Base-by-base conservation (phyloP, 306 rosid species). In the Medicago lupulina region DNA sequence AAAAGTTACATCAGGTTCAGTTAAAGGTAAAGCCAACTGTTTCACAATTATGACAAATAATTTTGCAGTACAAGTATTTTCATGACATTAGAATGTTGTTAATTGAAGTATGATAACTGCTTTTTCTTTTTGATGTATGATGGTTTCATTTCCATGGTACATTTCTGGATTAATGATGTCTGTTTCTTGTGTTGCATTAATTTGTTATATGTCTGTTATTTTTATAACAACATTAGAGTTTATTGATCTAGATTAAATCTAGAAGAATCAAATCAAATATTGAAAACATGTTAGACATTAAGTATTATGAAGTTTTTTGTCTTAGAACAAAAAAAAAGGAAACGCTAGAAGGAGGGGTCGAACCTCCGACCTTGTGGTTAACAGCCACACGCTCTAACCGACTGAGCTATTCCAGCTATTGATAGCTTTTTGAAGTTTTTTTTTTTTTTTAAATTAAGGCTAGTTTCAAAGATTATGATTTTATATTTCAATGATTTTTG, bases 121-220 rank as follows among this genome's bases (percentile, higher is more conserved):
- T 67, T 73, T 53, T 66, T 21, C n/a, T 21, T 21, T 21, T 21
- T n/a, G n/a, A 43, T 69, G 79, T 19, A 14, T 17, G 53, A 38
- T 76, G 68, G 68, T 50, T 80, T 64, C 38, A 5, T 70, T 49
- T 57, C 70, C 50, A 67, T 53, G 16, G 19, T 23, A 70, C 39
- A 5, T 51, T 68, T 74, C 62, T 77, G 36, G 39, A 43, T 51
- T 63, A 44, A 59, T 76, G 46, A 59, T 79, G 70, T 16, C 15
- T 63, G 67, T 31, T 88, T 70, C 58, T n/a, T 77, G 58, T 74
- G 58, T 74, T 76, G 73, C 79, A 46, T 70, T 47, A n/a, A 13
- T 59, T 19, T 9, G 10, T 25, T 12, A n/a, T 70, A 55, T 55
- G 19, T 43, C 19, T 59, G 62, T 67, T 61, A 18, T 55, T 39